Conservation (phyloP, 2,329 filamentous ascomycete species). For the Leptoxyphium fumago region DNA sequence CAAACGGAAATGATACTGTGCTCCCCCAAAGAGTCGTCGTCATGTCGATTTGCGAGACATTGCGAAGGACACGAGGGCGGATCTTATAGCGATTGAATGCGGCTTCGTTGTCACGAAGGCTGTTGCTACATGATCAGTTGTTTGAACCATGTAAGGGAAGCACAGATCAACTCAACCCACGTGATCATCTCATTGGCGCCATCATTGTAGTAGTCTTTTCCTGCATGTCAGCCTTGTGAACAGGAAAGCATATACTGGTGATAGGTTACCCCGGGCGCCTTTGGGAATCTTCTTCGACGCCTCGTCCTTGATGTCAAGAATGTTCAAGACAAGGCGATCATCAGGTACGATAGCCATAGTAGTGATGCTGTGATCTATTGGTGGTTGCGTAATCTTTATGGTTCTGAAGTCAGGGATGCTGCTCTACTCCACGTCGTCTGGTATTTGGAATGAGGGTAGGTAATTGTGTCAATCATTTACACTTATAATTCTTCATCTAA, state of each 20-base stretch:
- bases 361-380: too few relatives aligned
- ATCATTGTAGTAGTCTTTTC: not conserved
- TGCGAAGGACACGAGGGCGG: constrained; percentile 21
- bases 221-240: not conserved
- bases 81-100: constrained; percentile 33
- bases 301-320: constrained; percentile 10
- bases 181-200: not conserved
- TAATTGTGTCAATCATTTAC: too few relatives aligned
- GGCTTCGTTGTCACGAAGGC: constrained; percentile 35
- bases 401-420: too few relatives aligned
- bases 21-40: constrained; percentile 31
- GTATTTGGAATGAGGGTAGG: too few relatives aligned
- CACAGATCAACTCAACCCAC: not conserved
- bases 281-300: constrained; percentile 8
- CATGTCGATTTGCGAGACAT: constrained; percentile 24
- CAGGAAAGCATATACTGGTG: not conserved
- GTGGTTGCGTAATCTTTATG: too few relatives aligned
- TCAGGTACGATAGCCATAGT: too few relatives aligned
- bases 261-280: constrained; percentile 4
- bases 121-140: constrained; percentile 37
- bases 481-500: too few relatives aligned
- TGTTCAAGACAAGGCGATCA: constrained; percentile 6
- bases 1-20: constrained; percentile 33
- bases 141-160: constrained; percentile 38
- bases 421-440: too few relatives aligned